Evolutionary conservation across 2,329 filamentous ascomycete genomes (phyloP).

Genomic region (Colletotrichum sp.): DNA sequence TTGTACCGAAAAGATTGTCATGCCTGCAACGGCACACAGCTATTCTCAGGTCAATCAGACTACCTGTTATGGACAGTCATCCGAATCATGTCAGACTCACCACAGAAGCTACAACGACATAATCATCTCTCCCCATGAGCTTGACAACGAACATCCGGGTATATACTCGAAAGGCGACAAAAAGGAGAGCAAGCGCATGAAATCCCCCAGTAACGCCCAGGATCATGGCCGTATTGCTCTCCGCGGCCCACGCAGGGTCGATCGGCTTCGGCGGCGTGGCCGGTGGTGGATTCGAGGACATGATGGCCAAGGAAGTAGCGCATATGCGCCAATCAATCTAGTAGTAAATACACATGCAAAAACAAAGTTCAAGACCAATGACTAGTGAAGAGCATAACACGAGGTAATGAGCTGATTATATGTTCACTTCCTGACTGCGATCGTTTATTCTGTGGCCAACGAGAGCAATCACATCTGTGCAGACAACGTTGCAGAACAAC

Average conservation of each 20-base stretch:
- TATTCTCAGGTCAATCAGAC: conserved; percentile 1
- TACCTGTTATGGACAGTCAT: too few relatives aligned
- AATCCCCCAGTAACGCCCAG: conserved; percentile 25
- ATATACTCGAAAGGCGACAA: conserved; percentile 22
- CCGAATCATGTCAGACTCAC: conserved; percentile 21
- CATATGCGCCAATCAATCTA: not conserved
- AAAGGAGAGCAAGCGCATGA: conserved; percentile 26
- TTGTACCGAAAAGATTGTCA: conserved; percentile 44
- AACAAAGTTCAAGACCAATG: not conserved
- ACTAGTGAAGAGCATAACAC: not conserved
- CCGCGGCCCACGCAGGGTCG: conserved; percentile 26
- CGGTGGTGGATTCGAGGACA: not conserved
- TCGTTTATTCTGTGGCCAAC: too few relatives aligned
- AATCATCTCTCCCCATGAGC: conserved; percentile 31
- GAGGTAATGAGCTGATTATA: not conserved
- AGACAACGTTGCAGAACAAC: not conserved
- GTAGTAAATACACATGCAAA: not conserved
- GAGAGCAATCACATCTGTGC: not conserved
- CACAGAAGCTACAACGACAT: conserved; percentile 26
- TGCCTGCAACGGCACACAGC: conserved; percentile 31
- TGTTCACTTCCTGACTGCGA: not conserved
- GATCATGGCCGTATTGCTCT: conserved; percentile 29
- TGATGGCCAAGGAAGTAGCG: not conserved
- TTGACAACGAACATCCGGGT: conserved; percentile 23
- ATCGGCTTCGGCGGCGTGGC: not conserved